Evolutionary conservation across 1,284 basidiomycete species (phyloP), one percentile per base, ranked within the genome.

Genomic region (Tilletia indica): DNA sequence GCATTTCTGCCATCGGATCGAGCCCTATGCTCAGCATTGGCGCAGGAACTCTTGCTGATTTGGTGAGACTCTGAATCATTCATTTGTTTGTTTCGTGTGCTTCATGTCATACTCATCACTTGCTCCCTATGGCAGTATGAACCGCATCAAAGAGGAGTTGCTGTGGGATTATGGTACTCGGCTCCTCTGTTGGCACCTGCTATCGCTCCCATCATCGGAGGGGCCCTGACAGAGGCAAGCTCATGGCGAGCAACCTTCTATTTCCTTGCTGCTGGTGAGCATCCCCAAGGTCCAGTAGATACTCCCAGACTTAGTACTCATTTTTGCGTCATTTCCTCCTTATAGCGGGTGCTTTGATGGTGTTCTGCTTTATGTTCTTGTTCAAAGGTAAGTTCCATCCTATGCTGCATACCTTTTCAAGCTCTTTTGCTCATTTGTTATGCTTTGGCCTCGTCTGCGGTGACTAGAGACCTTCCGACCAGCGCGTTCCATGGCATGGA

Each of bases 131-230:
- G 51, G 4, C 31, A 63, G 45, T 73, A 68, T n/a, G 70, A 75
- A 39, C 70, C 71, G 2, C 45, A 67, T 14, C 70, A 73, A 38
- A 39, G 72, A 11, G 72, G 72, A 16, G 66, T 68, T 34, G 71
- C 68, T 54, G 69, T 75, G 25, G 73, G 73, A 36, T 47, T 74
- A 2, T 75, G 73, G 67, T 75, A 75, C 72, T 31, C 58, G 39
- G 54, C 58, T 14, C 73, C 73, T 0, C 31, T 73, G 25, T 19
- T 72, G 6, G 73, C 72, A 16, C 73, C 73, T 14, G 73, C 73
- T 6, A 48, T 74, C 9, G n/a, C 63, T 19, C 73, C 73, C 8
- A 58, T 75, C 51, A 42, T 76, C 38, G 74, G 73, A 2, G 74
- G 74, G n/a, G 73, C 70, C 1, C 42, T 76, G 45, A 67, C 68